These are phyloP conservation scores for Brassica hybrid DNA, from an alignment of 441 rosid genomes.

Conservation along the genomic window DNA sequence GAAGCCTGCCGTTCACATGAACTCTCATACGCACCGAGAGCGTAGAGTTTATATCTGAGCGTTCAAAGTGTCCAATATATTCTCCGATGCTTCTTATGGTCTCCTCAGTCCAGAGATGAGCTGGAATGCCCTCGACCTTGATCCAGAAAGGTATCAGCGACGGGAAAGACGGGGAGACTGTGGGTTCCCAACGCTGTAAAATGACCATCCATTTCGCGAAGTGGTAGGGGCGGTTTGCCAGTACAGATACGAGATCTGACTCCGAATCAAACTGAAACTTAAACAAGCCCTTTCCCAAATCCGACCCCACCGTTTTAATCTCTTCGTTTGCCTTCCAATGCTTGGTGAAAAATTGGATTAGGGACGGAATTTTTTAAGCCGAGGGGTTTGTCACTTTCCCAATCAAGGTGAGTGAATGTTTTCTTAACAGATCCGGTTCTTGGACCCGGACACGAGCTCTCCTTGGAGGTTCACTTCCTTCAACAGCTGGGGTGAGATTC, in stretches of 20 bases:
- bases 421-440: neutral
- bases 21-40: neutral
- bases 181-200: neutral
- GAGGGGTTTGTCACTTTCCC: neutral
- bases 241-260: neutral
- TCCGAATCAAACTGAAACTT: neutral
- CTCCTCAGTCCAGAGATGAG: neutral
- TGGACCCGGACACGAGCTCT: neutral
- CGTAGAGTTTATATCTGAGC: neutral
- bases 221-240: neutral
- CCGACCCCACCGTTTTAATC: neutral
- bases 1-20: neutral
- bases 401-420: neutral
- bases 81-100: neutral
- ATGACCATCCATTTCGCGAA: neutral
- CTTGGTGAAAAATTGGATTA: neutral
- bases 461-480: neutral
- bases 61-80: neutral
- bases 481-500: neutral
- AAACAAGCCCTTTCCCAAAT: neutral
- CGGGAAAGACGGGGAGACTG: neutral
- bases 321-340: neutral
- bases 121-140: neutral
- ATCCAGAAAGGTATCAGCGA: neutral
- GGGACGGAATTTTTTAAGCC: neutral